Base-by-base conservation (phyloP, 2,329 filamentous ascomycete species). In the Saccharata proteae region DNA sequence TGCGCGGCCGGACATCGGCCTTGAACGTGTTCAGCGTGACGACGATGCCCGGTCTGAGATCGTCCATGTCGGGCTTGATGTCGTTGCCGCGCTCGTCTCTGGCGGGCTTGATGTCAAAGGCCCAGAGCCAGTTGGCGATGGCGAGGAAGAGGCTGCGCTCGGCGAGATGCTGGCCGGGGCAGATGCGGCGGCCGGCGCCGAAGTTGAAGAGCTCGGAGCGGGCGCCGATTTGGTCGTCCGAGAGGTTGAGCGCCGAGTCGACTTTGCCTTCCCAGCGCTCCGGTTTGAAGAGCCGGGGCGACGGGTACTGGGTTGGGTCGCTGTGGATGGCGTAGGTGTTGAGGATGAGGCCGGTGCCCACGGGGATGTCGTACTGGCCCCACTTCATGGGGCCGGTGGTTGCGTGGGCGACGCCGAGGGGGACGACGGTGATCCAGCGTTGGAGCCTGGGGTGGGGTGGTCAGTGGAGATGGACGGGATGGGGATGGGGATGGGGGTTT, bases 141-240 rank as follows among this genome's bases (percentile, higher is more conserved):
- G 42, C 44, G 3, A 55, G 38, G 10, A 46, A 49, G 4, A 55
- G 36, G 9, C 32, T 45, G 4, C 47, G 41, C 29, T 51, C 44
- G 1, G 47, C 55, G 19, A 59, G 46, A 26, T 57, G 52, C 41
- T 53, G 55, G 5, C 55, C 53, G 7, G 51, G 54, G 30, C 54
- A 59, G 10, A 55, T 32, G 5, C 55, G 44, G 1, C 58, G 43
- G 3, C 57, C 57, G 23, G 47, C 46, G 10, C 56, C 55, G 33
- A 54, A 60, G 8, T 40, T 42, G 16, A 46, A 57, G 27, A 56
- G 51, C 11, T 57, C 54, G 29, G 40, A 40, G 11, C 42, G 44
- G 3, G 31, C 26, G 7, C 32, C 29, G 10, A 48, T 41, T 0
- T 35, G 16, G n/a, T 41, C 36, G 8, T 25, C 27, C 8, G 42